Conservation (phyloP, 495 filamentous ascomycete genomes). For the Physcia stellaris region DNA sequence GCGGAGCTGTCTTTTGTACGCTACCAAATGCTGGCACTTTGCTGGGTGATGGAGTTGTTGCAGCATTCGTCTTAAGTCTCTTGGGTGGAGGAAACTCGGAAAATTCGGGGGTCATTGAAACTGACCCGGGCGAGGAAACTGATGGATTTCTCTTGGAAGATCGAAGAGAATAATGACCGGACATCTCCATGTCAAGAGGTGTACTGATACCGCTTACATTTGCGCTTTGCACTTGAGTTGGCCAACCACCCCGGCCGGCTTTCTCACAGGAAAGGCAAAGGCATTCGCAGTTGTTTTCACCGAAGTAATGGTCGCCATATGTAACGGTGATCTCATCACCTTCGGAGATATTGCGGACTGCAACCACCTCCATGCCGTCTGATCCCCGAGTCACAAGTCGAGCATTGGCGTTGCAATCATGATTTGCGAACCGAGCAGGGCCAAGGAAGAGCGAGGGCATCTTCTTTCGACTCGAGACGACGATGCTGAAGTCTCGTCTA, state of each 20-base stretch:
- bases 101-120: no score
- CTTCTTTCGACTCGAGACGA: slow-evolving; percentile 83
- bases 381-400: slow-evolving; percentile 65
- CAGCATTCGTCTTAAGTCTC: neutral
- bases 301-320: slow-evolving; percentile 95
- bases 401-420: slow-evolving; percentile 92
- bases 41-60: neutral
- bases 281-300: slow-evolving; percentile 87
- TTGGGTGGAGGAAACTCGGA: no score
- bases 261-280: slow-evolving; percentile 79
- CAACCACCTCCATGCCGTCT: slow-evolving; percentile 77
- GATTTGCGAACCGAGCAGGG: slow-evolving; percentile 90
- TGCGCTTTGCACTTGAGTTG: slow-evolving; percentile 28
- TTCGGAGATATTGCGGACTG: slow-evolving; percentile 62
- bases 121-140: no score
- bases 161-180: slow-evolving; percentile 9
- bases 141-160: slow-evolving; percentile 2
- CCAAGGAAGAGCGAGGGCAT: slow-evolving; percentile 82
- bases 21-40: no score
- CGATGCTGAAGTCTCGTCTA: slow-evolving; percentile 88
- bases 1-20: no score
- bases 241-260: slow-evolving; percentile 70
- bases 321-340: slow-evolving; percentile 94
- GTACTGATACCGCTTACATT: slow-evolving; percentile 24
- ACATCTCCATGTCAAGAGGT: slow-evolving; percentile 17